phyloP scores from a whole-genome alignment of 148 eudicot species.

The Limonium bicolor region DNA sequence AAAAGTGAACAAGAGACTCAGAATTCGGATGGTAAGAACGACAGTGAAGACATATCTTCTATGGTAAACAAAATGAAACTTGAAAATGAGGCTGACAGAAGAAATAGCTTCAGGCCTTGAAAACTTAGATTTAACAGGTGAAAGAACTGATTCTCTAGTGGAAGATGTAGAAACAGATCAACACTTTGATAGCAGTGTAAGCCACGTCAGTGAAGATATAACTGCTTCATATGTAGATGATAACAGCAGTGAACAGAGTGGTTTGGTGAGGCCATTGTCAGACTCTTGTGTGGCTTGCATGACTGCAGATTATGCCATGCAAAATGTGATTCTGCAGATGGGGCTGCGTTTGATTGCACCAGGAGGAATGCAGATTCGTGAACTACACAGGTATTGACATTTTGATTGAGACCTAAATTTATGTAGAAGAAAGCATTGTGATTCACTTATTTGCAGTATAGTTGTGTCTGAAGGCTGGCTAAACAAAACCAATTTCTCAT shows the following conservation, averaged over 20 bases:
- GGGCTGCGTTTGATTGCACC: constrained; percentile 89
- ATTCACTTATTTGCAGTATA: too few species aligned
- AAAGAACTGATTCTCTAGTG: constrained; percentile 12
- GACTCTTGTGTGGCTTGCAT: constrained; percentile 90
- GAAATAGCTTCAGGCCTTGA: neutral
- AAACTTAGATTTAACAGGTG: constrained; percentile 4
- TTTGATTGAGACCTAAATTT: too few species aligned
- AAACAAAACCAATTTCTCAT: neutral
- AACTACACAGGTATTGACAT: constrained; percentile 61
- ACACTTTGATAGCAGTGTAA: constrained; percentile 23
- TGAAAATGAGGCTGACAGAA: constrained; percentile 30
- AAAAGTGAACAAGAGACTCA: constrained; percentile 14
- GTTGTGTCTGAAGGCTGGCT: too few species aligned
- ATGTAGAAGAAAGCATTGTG: too few species aligned
- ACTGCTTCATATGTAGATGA: constrained; percentile 43
- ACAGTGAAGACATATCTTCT: constrained; percentile 34
- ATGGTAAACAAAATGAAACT: constrained; percentile 53
- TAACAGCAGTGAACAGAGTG: constrained; percentile 83
- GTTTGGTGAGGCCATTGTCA: constrained; percentile 72
- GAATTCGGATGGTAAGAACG: constrained; percentile 3
- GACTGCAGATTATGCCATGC: constrained; percentile 95
- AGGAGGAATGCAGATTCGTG: constrained; percentile 98
- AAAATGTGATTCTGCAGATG: constrained; percentile 91
- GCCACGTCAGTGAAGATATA: constrained; percentile 37
- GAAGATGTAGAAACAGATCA: constrained; percentile 19